Evolutionary conservation across 345 rosid genomes (phyloP).

Genomic region (Arabis hirsuta): DNA sequence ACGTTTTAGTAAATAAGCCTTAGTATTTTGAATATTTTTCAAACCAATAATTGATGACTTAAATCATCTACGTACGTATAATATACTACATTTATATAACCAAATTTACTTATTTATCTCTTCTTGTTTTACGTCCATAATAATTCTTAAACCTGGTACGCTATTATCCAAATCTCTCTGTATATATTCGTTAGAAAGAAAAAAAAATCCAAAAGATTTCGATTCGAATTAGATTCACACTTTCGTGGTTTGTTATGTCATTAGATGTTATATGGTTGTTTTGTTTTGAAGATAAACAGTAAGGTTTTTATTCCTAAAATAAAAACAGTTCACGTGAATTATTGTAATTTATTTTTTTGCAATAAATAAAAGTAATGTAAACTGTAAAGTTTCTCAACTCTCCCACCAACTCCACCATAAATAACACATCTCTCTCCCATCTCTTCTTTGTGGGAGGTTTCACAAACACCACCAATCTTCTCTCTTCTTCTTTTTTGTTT

Average conservation of each 20-base stretch:
- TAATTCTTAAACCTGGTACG: not conserved
- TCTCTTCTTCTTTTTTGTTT: constrained; percentile 27
- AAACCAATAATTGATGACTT: constrained; percentile 11
- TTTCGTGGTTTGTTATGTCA: constrained; percentile 34
- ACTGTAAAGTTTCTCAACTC: constrained; percentile 36
- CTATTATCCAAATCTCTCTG: not conserved
- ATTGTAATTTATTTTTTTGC: constrained; percentile 10
- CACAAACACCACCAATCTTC: constrained; percentile 37
- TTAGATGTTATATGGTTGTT: constrained; percentile 8
- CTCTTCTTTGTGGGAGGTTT: constrained; percentile 42
- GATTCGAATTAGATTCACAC: constrained; percentile 28
- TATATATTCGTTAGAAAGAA: not conserved
- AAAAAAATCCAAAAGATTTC: constrained; percentile 14
- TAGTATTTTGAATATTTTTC: constrained; percentile 1
- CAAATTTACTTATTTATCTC: not conserved
- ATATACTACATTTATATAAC: not conserved
- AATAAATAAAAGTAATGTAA: constrained; percentile 29
- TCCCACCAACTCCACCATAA: constrained; percentile 58
- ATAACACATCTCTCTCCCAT: constrained; percentile 44
- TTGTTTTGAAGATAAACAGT: constrained; percentile 14
- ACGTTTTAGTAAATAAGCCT: not conserved
- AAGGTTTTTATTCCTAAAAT: constrained; percentile 27
- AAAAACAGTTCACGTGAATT: constrained; percentile 14
- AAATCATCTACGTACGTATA: not conserved
- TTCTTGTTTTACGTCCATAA: not conserved